Conservation (phyloP, 495 filamentous ascomycete genomes). For the Xylaria flabelliformis region DNA sequence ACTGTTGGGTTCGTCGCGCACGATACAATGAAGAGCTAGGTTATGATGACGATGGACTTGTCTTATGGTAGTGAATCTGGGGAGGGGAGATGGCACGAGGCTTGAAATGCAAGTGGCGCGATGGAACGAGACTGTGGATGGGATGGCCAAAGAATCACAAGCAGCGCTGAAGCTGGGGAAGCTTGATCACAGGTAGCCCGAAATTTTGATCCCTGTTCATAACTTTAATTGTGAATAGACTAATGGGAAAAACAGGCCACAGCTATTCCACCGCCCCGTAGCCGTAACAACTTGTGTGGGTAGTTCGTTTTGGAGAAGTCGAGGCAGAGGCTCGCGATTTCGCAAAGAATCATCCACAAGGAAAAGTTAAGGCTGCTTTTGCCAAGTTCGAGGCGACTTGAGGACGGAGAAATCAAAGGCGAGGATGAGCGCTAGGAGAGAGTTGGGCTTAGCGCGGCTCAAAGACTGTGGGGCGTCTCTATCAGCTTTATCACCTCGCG, state of each 20-base stretch:
- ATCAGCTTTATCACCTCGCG: not conserved
- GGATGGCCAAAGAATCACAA: slow-evolving; percentile 13
- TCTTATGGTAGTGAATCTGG: not conserved
- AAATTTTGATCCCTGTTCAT: slow-evolving; percentile 24
- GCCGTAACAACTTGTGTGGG: not conserved
- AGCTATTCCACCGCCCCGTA: not conserved
- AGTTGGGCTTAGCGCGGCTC: slow-evolving; percentile 35
- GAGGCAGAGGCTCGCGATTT: slow-evolving; percentile 12
- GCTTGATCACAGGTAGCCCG: slow-evolving; percentile 19
- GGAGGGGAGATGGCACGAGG: not conserved
- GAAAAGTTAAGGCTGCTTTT: slow-evolving; percentile 17
- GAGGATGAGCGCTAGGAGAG: slow-evolving; percentile 24
- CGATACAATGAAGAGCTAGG: not conserved
- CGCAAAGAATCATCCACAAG: slow-evolving; percentile 28
- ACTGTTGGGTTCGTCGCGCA: not conserved
- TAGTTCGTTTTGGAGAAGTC: slow-evolving; percentile 19
- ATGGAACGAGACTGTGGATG: not conserved
- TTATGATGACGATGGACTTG: not conserved
- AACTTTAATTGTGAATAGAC: slow-evolving; percentile 9
- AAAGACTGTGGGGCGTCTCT: not conserved
- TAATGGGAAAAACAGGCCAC: not conserved
- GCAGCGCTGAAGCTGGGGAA: slow-evolving; percentile 25
- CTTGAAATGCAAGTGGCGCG: not conserved
- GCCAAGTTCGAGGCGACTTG: slow-evolving; percentile 14
- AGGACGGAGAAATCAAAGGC: slow-evolving; percentile 31